Conservation (phyloP, 768 basidiomycete genomes). For the Tubosaeta sp. region DNA sequence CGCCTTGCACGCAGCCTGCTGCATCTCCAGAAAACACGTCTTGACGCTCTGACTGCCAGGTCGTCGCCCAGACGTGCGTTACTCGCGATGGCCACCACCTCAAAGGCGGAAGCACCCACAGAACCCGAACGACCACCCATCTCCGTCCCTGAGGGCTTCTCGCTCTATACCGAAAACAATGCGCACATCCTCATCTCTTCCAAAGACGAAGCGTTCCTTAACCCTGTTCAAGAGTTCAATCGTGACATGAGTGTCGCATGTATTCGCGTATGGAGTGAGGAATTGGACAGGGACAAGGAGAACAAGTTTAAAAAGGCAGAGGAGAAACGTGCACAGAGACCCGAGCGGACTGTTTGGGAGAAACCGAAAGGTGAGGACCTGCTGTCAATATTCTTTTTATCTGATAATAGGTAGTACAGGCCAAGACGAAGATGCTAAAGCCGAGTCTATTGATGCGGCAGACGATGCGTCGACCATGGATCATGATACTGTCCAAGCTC, state of each 20-base stretch:
- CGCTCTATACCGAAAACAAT: conserved; percentile 76
- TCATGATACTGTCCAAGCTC: conserved; percentile 1
- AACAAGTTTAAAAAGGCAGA: conserved; percentile 52
- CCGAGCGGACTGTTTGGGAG: conserved; percentile 36
- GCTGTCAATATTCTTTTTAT: background rate
- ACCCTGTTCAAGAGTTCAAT: conserved; percentile 98
- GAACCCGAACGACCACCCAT: conserved; percentile 20
- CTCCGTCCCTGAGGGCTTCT: conserved; percentile 67
- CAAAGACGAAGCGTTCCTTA: conserved; percentile 84
- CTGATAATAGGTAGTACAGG: conserved; percentile 4
- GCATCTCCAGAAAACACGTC: conserved; percentile 3
- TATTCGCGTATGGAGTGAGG: conserved; percentile 85
- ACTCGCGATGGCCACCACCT: background rate
- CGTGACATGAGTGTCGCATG: conserved; percentile 89
- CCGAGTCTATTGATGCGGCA: background rate
- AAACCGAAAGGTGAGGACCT: conserved; percentile 40
- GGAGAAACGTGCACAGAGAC: conserved; percentile 43
- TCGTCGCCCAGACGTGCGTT: conserved; percentile 1
- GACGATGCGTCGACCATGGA: conserved; percentile 1
- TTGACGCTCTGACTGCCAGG: background rate
- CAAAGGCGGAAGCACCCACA: background rate
- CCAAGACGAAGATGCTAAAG: background rate
- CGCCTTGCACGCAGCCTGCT: conserved; percentile 13
- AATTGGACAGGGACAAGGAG: conserved; percentile 58
- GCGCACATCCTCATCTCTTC: conserved; percentile 70